phyloP scores from a whole-genome alignment of 2,329 filamentous ascomycete genomes.

The Penicillium brasilianum region DNA sequence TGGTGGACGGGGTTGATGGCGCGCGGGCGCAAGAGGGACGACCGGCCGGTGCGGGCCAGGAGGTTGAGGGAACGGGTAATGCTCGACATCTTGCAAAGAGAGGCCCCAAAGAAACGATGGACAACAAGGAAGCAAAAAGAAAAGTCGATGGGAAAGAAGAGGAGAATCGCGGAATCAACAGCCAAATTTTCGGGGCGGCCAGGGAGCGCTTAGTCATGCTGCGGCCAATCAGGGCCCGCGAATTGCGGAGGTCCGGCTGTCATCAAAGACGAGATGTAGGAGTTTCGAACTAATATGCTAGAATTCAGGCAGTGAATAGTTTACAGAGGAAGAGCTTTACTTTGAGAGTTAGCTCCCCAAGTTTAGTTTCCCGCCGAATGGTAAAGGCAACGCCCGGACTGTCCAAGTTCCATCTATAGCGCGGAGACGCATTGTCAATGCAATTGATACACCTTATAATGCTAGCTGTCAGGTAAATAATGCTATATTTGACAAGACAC shows the following conservation, averaged over 20 bases:
- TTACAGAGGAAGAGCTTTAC: too few relatives aligned
- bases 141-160: constrained; percentile 37
- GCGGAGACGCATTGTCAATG: too few relatives aligned
- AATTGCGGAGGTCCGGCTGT: constrained; percentile 37
- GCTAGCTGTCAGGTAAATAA: not conserved
- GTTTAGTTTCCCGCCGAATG: too few relatives aligned
- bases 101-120: constrained; percentile 37
- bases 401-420: not conserved
- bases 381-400: not conserved
- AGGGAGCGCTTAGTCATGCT: constrained; percentile 45
- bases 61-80: constrained; percentile 78
- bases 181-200: constrained; percentile 41
- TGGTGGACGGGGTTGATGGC: constrained; percentile 75
- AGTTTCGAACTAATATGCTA: not conserved
- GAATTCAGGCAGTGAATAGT: too few relatives aligned
- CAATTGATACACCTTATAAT: not conserved
- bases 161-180: constrained; percentile 32
- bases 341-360: not conserved
- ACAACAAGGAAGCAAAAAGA: constrained; percentile 33
- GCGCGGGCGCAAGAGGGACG: constrained; percentile 71
- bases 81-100: constrained; percentile 70
- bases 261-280: constrained; percentile 2
- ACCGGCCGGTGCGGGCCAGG: constrained; percentile 80
- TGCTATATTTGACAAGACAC: not conserved
- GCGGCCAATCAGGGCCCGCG: constrained; percentile 38